These are phyloP conservation scores for Scedosporium dehoogii DNA, from an alignment of 2,329 filamentous ascomycete genomes.

Conservation along the genomic window DNA sequence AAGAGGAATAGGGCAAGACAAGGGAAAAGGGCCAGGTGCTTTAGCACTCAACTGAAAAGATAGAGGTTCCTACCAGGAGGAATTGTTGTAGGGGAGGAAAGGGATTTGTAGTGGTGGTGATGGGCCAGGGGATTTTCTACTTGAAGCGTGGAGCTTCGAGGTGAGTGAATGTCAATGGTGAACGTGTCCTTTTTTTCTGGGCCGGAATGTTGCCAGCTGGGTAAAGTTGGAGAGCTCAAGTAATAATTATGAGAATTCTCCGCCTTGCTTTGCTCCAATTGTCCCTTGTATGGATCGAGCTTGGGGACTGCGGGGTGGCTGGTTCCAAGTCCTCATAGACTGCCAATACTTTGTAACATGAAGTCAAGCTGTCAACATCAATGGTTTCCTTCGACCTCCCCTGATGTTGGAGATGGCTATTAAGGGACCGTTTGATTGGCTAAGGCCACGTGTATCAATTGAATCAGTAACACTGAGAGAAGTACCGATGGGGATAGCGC, in stretches of 20 bases:
- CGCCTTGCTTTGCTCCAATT: background rate
- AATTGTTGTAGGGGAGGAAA: background rate
- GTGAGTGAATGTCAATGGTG: background rate
- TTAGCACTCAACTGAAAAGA: background rate
- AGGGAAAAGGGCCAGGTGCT: background rate
- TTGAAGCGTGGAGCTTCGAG: background rate
- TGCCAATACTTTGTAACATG: background rate
- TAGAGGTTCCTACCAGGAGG: background rate
- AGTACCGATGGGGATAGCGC: background rate
- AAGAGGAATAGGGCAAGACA: background rate
- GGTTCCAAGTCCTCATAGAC: background rate
- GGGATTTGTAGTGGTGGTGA: background rate
- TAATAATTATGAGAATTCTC: slow-evolving; percentile 1
- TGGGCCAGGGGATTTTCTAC: slow-evolving; percentile 2
- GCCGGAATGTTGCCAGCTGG: slow-evolving; percentile 1
- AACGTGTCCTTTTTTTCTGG: slow-evolving; percentile 5
- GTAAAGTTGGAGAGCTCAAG: slow-evolving; percentile 3
- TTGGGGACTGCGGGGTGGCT: background rate
- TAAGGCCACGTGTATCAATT: background rate
- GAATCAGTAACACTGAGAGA: background rate
- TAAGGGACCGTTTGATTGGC: background rate
- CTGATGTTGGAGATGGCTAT: background rate
- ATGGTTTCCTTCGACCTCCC: background rate
- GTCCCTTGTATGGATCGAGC: too few relatives aligned
- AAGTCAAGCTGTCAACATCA: background rate